A percentile compares a stretch with the other conserved stretches of the same genome.
phyloP scores from a whole-genome alignment of 257 asterid species.

The Petrea volubilis region DNA sequence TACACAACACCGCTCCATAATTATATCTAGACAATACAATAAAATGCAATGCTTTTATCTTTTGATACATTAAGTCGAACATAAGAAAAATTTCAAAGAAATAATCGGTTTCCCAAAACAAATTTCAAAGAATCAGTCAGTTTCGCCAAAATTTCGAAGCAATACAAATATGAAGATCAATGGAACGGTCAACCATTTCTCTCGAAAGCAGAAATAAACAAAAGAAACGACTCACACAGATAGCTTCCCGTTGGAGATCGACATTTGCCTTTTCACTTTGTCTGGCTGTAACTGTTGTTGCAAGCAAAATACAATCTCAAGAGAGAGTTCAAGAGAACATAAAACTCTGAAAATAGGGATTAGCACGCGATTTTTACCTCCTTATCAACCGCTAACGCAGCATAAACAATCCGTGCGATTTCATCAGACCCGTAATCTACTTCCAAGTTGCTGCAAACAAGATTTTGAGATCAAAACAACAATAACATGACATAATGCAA shows the following conservation, averaged over 20 bases:
- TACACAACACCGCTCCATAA: no score
- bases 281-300: constrained; percentile 86
- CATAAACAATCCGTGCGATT: constrained; percentile 61
- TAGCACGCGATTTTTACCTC: constrained; percentile 51
- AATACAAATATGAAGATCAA: background rate
- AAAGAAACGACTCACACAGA: constrained; percentile 51
- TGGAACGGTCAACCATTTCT: background rate
- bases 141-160: background rate
- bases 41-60: background rate
- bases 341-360: background rate
- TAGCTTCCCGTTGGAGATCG: constrained; percentile 68
- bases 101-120: background rate
- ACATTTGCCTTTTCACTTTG: constrained; percentile 77
- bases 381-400: constrained; percentile 77
- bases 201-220: background rate
- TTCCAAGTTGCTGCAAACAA: constrained; percentile 71
- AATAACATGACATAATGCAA: background rate
- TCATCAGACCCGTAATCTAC: constrained; percentile 70
- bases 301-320: constrained; percentile 9
- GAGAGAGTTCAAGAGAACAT: constrained; percentile 3
- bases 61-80: background rate
- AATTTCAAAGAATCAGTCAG: no score
- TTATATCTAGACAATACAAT: no score
- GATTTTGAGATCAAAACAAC: constrained; percentile 1
- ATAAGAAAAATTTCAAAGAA: background rate